Percentiles rank a stretch among this genome's conserved stretches.
Conservation (phyloP, 164 flowering plant species). For the Dillenia turbinata region DNA sequence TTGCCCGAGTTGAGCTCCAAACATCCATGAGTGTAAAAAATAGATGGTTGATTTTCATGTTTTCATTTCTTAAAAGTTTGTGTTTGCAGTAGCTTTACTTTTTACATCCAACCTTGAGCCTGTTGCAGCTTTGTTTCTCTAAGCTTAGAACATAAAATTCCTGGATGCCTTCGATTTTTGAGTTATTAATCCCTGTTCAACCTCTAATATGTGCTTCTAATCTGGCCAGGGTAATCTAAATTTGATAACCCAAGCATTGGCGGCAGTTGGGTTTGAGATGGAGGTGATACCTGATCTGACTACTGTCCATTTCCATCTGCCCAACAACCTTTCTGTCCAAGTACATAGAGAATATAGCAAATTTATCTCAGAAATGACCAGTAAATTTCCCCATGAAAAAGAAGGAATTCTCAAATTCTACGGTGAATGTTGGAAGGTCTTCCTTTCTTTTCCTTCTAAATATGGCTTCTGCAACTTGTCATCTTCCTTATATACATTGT, state of each 20-base stretch:
- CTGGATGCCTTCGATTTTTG: too few species aligned
- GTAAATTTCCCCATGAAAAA: conserved; percentile 84
- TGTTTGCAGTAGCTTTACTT: too few species aligned
- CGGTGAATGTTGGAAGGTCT: conserved; percentile 91
- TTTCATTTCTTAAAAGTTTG: too few species aligned
- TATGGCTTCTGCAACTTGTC: conserved; percentile 16
- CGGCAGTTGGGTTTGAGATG: conserved; percentile 88
- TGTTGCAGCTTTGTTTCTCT: too few species aligned
- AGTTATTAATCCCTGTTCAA: too few species aligned
- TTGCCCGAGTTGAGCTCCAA: too few species aligned
- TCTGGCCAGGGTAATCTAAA: conserved; percentile 84
- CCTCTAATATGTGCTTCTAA: background rate
- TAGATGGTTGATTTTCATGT: too few species aligned
- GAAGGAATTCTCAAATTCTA: conserved; percentile 87
- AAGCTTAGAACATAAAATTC: too few species aligned
- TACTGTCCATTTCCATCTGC: conserved; percentile 94
- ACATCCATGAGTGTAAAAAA: too few species aligned
- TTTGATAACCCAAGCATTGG: conserved; percentile 94
- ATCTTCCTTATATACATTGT: conserved; percentile 3
- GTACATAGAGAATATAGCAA: conserved; percentile 76
- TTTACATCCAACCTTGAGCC: too few species aligned
- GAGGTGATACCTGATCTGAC: conserved; percentile 94
- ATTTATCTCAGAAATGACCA: conserved; percentile 62
- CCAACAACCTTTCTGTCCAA: conserved; percentile 72
- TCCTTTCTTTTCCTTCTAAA: conserved; percentile 17